Base-by-base conservation (phyloP, 2,329 filamentous ascomycete genomes). In the Mollisiaceae sp. region DNA sequence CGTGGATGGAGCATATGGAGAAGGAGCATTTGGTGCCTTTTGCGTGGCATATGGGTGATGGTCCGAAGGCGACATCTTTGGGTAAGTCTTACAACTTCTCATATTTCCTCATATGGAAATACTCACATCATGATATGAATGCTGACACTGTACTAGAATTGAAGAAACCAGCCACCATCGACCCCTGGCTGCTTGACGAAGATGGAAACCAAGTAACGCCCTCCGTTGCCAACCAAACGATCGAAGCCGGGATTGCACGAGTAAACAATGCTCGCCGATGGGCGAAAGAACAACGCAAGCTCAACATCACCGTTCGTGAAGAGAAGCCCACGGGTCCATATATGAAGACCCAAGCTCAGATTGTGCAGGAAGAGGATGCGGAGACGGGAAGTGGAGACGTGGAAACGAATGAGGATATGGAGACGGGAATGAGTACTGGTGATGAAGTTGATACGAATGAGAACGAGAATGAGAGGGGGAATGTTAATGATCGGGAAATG, bases 21-120 rank as follows among this genome's bases (percentile, higher is more conserved):
- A 73, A 81, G 66, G 72, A 70, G n/a, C 87, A 90, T 71, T 75
- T 89, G 54, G 72, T 79, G 14, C 81, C 82, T 1, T 77, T 85
- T 63, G 77, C 79, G 43, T 89, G 86, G 87, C 81, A 88, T 67
- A 78, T 84, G 50, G 87, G 87, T 18, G 87, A 89, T 60, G 87
- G 87, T 0, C 83, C 83, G 9, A 78, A 76, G 63, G 86, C 86
- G 69, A 77, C 67, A 47, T 66, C 67, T 64, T 54, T 72, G 41
- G 67, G 72, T 73, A 68, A 62, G 63, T 41, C 12, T 18, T 63
- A 9, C 56, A 22, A 47, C 8, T 45, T 52, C 27, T 32, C 27
- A 32, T 32, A 3, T 32, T 32, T 32, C 6, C 27, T 32, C 27
- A 32, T 32, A 12, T 15, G 2, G 2, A 52, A 6, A 15, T 24